Evolutionary conservation across 140 eudicot genomes (phyloP).

Genomic region (Bidens hawaiensis): DNA sequence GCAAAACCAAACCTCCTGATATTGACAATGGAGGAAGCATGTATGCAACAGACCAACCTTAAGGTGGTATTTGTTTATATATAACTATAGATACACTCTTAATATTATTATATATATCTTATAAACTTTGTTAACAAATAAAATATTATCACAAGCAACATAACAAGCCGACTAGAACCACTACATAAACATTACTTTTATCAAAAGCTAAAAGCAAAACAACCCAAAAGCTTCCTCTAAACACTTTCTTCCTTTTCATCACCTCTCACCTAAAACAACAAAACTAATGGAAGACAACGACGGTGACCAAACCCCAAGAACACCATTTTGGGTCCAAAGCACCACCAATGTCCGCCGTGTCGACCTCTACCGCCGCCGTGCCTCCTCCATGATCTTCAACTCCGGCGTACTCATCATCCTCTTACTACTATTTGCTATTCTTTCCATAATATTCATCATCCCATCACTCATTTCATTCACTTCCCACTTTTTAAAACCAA

Average conservation of each 20-base stretch:
- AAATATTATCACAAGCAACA: background rate
- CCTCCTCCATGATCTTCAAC: constrained; percentile 59
- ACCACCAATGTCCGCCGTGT: constrained; percentile 63
- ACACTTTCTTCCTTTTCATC: background rate
- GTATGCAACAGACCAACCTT: no score
- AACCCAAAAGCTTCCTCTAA: constrained; percentile 15
- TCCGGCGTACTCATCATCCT: constrained; percentile 55
- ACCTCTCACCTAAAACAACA: background rate
- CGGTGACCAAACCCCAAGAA: constrained; percentile 42
- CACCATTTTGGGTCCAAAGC: constrained; percentile 77
- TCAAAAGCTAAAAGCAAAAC: constrained; percentile 26
- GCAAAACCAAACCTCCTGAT: no score
- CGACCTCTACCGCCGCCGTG: no score
- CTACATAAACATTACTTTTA: constrained; percentile 17
- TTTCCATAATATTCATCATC: constrained; percentile 46
- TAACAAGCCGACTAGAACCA: background rate
- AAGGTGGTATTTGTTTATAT: no score
- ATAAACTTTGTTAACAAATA: no score
- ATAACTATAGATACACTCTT: no score
- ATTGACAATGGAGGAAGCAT: no score
- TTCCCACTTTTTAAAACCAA: constrained; percentile 51
- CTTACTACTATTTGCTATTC: constrained; percentile 46
- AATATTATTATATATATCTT: no score
- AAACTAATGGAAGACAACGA: constrained; percentile 42
- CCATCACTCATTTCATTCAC: constrained; percentile 52